Evolutionary conservation across 495 filamentous ascomycete genomes (phyloP).

Genomic region (Penicillium macrosclerotiorum): DNA sequence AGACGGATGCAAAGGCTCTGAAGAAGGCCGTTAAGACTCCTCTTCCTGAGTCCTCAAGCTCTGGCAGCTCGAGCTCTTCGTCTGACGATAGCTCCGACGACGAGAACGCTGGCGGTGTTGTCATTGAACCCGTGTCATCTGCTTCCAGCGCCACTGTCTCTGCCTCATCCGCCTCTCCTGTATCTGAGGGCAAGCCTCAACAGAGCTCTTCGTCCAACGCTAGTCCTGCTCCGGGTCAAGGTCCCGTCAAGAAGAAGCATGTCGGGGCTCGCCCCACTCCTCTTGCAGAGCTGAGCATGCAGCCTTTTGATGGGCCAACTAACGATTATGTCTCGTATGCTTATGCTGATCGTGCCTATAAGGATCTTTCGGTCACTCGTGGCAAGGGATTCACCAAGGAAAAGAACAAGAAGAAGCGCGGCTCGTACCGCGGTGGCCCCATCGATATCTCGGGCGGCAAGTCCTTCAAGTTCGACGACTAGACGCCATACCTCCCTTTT

Average conservation of each 20-base stretch:
- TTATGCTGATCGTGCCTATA: constrained; percentile 82
- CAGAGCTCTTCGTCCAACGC: constrained; percentile 35
- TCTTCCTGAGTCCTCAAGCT: constrained; percentile 43
- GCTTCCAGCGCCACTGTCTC: constrained; percentile 34
- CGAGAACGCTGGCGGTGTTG: constrained; percentile 19
- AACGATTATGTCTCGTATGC: constrained; percentile 81
- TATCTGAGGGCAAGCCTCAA: constrained; percentile 22
- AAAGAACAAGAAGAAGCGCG: constrained; percentile 93
- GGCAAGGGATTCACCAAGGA: constrained; percentile 99
- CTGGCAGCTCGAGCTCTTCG: constrained; percentile 23
- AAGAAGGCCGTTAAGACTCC: constrained; percentile 54
- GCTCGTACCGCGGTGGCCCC: constrained; percentile 78
- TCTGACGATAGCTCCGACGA: constrained; percentile 27
- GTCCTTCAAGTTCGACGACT: constrained; percentile 87
- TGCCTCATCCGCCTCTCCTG: constrained; percentile 34
- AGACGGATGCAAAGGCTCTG: constrained; percentile 34
- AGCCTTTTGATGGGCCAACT: constrained; percentile 46
- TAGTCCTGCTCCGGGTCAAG: constrained; percentile 46
- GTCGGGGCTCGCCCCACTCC: constrained; percentile 44
- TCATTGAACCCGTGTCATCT: constrained; percentile 20
- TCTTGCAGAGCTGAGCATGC: constrained; percentile 45
- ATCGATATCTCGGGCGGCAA: constrained; percentile 69
- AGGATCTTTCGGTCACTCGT: constrained; percentile 83
- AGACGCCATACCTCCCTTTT: constrained; percentile 23
- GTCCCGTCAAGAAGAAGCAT: constrained; percentile 51